These are phyloP conservation scores for Rhodomyrtus psidioides DNA, from an alignment of 441 rosid genomes.

Conservation along the genomic window DNA sequence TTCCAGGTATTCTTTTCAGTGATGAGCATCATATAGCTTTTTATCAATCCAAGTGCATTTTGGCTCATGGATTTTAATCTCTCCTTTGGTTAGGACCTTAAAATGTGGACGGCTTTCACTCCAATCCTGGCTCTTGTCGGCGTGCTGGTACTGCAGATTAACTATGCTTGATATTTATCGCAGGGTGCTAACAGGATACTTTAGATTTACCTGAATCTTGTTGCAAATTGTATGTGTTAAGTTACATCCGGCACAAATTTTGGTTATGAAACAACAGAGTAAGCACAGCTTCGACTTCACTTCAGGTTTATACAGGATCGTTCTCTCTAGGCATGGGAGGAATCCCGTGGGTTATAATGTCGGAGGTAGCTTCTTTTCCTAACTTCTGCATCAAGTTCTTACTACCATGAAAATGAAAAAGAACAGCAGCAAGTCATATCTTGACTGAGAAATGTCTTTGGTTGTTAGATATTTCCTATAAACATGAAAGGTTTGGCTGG, in stretches of 20 bases:
- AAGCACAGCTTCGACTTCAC: not conserved
- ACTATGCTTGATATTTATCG: not conserved
- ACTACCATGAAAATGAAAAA: not conserved
- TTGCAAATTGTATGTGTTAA: not conserved
- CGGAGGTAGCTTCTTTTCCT: slow-evolving; percentile 30
- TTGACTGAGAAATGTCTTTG: not conserved
- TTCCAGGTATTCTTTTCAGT: slow-evolving; percentile 28
- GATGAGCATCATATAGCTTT: not conserved
- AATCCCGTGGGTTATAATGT: slow-evolving; percentile 60
- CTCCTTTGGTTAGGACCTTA: slow-evolving; percentile 29
- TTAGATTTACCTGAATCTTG: not conserved
- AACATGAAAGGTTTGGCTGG: slow-evolving; percentile 57
- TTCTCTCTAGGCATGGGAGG: slow-evolving; percentile 54
- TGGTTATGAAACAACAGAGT: not conserved
- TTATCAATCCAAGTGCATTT: not conserved
- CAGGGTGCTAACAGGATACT: not conserved
- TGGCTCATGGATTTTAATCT: not conserved
- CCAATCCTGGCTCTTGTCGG: slow-evolving; percentile 55
- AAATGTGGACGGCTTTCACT: slow-evolving; percentile 13
- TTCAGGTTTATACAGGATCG: slow-evolving; percentile 45
- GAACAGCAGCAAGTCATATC: not conserved
- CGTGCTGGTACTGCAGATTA: slow-evolving; percentile 39
- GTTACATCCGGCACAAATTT: not conserved
- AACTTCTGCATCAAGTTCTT: not conserved
- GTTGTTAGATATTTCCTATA: slow-evolving; percentile 44